Evolutionary conservation across 2,329 filamentous ascomycete species (phyloP).

Genomic region (Trichoderma sp.): DNA sequence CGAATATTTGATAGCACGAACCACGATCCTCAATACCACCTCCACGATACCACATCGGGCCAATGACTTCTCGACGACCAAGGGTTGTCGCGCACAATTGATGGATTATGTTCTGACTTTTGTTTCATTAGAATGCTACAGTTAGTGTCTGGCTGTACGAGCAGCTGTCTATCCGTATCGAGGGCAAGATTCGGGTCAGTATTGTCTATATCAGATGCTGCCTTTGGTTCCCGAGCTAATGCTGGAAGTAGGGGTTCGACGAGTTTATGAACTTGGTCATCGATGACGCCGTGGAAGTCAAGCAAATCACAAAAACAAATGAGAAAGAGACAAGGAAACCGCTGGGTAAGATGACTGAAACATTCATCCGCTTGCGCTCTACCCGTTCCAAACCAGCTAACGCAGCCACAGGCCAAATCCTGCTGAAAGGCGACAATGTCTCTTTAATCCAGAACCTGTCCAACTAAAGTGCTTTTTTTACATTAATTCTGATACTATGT

Average conservation of each 20-base stretch:
- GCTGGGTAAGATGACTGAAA: slow-evolving; percentile 57
- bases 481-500: background rate
- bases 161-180: slow-evolving; percentile 88
- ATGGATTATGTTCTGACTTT: slow-evolving; percentile 4
- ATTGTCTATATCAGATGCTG: background rate
- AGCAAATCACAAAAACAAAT: slow-evolving; percentile 76
- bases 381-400: slow-evolving; percentile 26
- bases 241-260: slow-evolving; percentile 75
- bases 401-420: slow-evolving; percentile 66
- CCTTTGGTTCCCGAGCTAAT: background rate
- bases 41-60: too few relatives aligned
- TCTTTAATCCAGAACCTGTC: slow-evolving; percentile 67
- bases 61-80: background rate
- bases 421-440: slow-evolving; percentile 86
- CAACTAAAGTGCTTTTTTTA: slow-evolving; percentile 24
- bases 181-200: slow-evolving; percentile 89
- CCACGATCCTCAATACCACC: background rate
- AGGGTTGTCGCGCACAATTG: background rate
- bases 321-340: slow-evolving; percentile 71
- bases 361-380: background rate
- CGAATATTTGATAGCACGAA: background rate
- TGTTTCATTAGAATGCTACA: slow-evolving; percentile 61
- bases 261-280: slow-evolving; percentile 99
- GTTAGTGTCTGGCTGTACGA: slow-evolving; percentile 97
- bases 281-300: slow-evolving; percentile 92